Base-by-base conservation (phyloP, 805 yeast genomes). In the Teunomyces stri region DNA sequence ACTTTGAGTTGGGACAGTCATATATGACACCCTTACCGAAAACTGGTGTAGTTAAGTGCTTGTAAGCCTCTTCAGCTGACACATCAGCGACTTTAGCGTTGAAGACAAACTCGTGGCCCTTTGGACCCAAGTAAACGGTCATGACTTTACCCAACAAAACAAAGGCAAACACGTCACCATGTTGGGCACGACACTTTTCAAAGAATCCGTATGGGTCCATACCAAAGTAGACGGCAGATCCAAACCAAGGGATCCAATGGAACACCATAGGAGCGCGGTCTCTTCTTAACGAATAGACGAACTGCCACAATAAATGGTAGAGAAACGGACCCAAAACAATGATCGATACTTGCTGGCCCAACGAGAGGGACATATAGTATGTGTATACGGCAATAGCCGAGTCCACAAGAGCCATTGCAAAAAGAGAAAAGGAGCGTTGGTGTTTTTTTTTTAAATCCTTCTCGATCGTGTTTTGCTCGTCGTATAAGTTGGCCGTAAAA, bases 31-130 rank as follows among this genome's bases (percentile, higher is more conserved):
- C 99, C 62, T 90, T 83, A 59, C 99, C 99, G 58, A 94, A 94
- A 12, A 90, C 97, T 11, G 99, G 99, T n/a, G 98, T 92, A n/a
- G 99, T 94, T 69, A 94, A 78, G 65, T 91, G 97, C 52, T 85
- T 78, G 73, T 94, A 94, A 34, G 97, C 98, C 42, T 87, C 97
- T 66, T 94, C 98, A 42, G 99, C 99, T 42, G 90, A 84, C 20
- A 91, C 98, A 58, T 89, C 96, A 27, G 84, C 80, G 45, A 87
- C 76, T 69, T 88, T 91, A 37, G 96, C 89, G 68, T 94, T 94
- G 57, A 94, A 82, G 40, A 92, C 89, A 64, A 94, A 91, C 66
- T 94, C 99, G 68, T 94, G 97, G 56, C 99, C 99, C 70, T 88
- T 88, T 58, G 98, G 97, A 43, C 98, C 99, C 59, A 94, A 74